Evolutionary conservation across 2,329 filamentous ascomycete species (phyloP).

Genomic region (Fusarium annulatum): DNA sequence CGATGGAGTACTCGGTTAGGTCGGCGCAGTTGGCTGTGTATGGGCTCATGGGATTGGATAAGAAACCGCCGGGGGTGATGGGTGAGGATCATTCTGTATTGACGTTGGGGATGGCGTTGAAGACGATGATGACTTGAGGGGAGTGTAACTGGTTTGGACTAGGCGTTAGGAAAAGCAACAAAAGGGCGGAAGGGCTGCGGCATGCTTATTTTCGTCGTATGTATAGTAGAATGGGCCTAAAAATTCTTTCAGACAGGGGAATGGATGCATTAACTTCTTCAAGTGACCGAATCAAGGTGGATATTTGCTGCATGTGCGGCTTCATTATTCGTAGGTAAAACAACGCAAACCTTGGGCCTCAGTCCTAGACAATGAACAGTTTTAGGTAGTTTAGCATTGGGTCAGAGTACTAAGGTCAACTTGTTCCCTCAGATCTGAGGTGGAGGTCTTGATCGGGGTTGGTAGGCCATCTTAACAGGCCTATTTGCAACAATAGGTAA

Average conservation of each 20-base stretch:
- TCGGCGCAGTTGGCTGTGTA: conserved; percentile 44
- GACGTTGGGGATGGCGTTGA: conserved; percentile 42
- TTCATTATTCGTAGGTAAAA: neutral
- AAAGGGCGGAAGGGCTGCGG: neutral
- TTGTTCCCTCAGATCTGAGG: too few relatives aligned
- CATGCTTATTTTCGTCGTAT: neutral
- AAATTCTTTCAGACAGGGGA: neutral
- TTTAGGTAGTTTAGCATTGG: accelerated
- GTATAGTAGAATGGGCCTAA: neutral
- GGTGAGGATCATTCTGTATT: conserved; percentile 41
- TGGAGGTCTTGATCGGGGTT: neutral
- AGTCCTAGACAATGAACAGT: accelerated
- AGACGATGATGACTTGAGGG: conserved; percentile 42
- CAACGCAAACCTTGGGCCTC: accelerated
- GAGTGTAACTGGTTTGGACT: neutral
- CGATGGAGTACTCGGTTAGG: conserved; percentile 45
- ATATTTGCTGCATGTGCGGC: neutral
- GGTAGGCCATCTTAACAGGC: neutral
- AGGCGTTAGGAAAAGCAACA: conserved; percentile 18
- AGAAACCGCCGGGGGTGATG: conserved; percentile 31
- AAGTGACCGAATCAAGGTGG: neutral
- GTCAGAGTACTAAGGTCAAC: too few relatives aligned
- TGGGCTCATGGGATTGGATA: conserved; percentile 40
- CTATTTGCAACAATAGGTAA: neutral
- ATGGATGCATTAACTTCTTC: neutral